phyloP scores from a whole-genome alignment of 805 yeast species.

The Saccharomycopsis capsularis region DNA sequence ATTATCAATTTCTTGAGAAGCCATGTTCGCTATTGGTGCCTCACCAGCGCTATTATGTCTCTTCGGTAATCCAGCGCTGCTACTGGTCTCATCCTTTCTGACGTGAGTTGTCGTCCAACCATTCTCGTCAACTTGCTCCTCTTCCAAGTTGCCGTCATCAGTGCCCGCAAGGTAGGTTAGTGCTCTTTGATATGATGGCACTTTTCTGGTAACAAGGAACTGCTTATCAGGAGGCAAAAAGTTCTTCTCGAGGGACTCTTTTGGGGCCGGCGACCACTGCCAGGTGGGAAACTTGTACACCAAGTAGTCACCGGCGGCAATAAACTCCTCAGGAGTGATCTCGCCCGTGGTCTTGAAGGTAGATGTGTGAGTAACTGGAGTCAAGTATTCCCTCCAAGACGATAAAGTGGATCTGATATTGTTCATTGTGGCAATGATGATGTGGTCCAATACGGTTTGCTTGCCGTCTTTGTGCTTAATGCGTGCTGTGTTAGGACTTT shows the following conservation, averaged over 20 bases:
- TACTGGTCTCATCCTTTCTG: background rate
- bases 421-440: conserved; percentile 14
- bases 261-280: conserved; percentile 74
- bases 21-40: conserved; percentile 27
- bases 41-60: conserved; percentile 18
- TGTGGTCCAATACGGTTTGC: too few relatives aligned
- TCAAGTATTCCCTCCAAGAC: conserved; percentile 82
- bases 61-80: background rate
- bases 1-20: conserved; percentile 15
- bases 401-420: conserved; percentile 68
- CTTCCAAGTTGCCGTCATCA: conserved; percentile 34
- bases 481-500: too few relatives aligned
- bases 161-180: conserved; percentile 36
- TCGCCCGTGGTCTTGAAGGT: conserved; percentile 84
- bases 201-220: conserved; percentile 79
- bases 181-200: conserved; percentile 78
- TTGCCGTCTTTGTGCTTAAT: too few relatives aligned
- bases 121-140: conserved; percentile 41
- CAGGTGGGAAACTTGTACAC: conserved; percentile 93
- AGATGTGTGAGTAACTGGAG: conserved; percentile 84
- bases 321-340: conserved; percentile 93
- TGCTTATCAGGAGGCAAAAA: conserved; percentile 86
- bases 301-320: conserved; percentile 87
- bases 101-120: conserved; percentile 49
- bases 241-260: conserved; percentile 42